phyloP scores from a whole-genome alignment of 1,139 yeast genomes.

The Hyphopichia buzzinii region DNA sequence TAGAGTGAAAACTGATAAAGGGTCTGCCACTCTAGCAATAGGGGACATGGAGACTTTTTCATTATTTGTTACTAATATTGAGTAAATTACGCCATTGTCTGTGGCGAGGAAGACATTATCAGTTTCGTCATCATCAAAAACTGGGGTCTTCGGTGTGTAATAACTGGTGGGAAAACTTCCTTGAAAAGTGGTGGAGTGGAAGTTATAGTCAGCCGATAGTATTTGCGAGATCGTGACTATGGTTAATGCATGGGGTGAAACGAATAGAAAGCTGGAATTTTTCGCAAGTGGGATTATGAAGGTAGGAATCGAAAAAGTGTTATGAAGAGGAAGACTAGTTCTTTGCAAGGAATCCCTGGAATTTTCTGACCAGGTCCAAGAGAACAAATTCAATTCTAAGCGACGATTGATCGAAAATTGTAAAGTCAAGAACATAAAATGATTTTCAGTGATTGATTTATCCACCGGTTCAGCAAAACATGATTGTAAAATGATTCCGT shows the following conservation, averaged over 20 bases:
- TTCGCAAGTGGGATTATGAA: constrained; percentile 35
- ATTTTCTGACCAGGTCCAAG: constrained; percentile 40
- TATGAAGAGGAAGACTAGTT: constrained; percentile 33
- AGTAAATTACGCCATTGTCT: constrained; percentile 40
- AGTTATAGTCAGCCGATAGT: constrained; percentile 45
- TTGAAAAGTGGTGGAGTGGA: constrained; percentile 15
- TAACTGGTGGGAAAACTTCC: constrained; percentile 40
- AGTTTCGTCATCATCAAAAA: constrained; percentile 7
- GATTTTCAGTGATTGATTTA: constrained; percentile 23
- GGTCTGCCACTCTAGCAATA: constrained; percentile 27
- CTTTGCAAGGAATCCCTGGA: constrained; percentile 18
- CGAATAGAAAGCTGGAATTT: constrained; percentile 35
- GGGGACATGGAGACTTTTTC: constrained; percentile 17
- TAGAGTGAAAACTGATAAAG: constrained; percentile 32
- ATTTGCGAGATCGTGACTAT: constrained; percentile 43
- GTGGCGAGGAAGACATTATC: constrained; percentile 43
- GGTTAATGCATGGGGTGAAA: constrained; percentile 24
- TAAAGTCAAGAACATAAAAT: constrained; percentile 34
- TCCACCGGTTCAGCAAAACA: constrained; percentile 42
- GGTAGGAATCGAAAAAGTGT: constrained; percentile 39
- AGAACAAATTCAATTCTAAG: constrained; percentile 34
- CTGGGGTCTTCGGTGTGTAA: constrained; percentile 21
- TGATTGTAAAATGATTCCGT: constrained; percentile 41
- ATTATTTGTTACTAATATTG: constrained; percentile 18
- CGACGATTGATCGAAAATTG: constrained; percentile 37